Evolutionary conservation across 805 yeast species (phyloP).

Genomic region (Myxozyma udenii): DNA sequence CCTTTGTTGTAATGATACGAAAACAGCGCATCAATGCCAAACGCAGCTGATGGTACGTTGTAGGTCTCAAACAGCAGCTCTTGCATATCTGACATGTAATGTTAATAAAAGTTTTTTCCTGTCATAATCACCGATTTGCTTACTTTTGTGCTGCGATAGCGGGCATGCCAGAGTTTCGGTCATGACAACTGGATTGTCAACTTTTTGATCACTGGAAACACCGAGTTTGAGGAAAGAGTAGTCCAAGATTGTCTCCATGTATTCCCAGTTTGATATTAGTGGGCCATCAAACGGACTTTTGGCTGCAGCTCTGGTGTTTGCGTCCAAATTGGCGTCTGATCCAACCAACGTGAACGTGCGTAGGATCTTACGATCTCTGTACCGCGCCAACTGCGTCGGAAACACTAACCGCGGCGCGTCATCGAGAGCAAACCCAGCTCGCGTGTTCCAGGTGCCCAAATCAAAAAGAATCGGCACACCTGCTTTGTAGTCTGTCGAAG

Average conservation of each 20-base stretch:
- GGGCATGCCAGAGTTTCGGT: conserved; percentile 76
- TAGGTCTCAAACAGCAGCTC: conserved; percentile 85
- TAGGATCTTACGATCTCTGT: conserved; percentile 70
- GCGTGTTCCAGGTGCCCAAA: conserved; percentile 48
- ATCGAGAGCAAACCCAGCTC: conserved; percentile 38
- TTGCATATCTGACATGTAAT: conserved; percentile 46
- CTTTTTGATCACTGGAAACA: conserved; percentile 51
- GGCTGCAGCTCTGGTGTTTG: conserved; percentile 62
- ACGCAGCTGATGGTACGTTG: conserved; percentile 64
- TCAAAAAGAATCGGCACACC: conserved; percentile 84
- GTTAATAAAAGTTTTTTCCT: background rate
- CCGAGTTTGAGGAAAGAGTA: conserved; percentile 78
- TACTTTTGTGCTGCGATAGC: conserved; percentile 59
- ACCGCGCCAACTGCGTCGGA: conserved; percentile 66
- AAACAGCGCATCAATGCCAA: conserved; percentile 81
- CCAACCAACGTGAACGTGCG: conserved; percentile 67
- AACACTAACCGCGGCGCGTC: conserved; percentile 42
- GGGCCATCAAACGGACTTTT: conserved; percentile 85
- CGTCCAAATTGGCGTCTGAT: conserved; percentile 71
- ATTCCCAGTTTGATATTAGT: conserved; percentile 88
- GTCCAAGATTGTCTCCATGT: conserved; percentile 75
- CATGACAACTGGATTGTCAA: conserved; percentile 76
- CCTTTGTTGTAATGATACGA: conserved; percentile 61
- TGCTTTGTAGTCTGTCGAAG: conserved; percentile 48
- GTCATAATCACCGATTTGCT: background rate